These are phyloP conservation scores for Phytophthora idaei DNA, from an alignment of 352 stramenopile species.

Conservation along the genomic window DNA sequence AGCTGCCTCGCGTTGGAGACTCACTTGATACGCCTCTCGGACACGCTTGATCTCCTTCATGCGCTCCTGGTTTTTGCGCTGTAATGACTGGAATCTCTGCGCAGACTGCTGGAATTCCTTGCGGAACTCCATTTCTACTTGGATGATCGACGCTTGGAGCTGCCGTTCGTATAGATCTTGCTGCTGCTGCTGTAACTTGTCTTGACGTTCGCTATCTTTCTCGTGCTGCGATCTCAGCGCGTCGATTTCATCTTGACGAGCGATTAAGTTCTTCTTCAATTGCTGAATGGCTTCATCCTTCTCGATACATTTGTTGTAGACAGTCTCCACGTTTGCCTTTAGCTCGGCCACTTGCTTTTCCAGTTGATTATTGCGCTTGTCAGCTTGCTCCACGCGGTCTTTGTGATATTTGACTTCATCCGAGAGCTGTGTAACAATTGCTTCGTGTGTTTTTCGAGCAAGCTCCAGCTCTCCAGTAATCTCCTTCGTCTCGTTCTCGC, in stretches of 20 bases:
- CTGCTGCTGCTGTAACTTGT: constrained; percentile 62
- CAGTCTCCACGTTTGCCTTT: constrained; percentile 44
- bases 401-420: constrained; percentile 38
- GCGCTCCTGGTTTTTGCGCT: constrained; percentile 54
- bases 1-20: constrained; percentile 52
- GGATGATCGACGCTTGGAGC: constrained; percentile 54
- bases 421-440: constrained; percentile 20
- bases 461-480: constrained; percentile 26
- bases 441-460: constrained; percentile 23
- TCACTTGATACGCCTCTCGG: constrained; percentile 55
- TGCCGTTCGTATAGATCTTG: constrained; percentile 64
- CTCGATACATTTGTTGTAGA: constrained; percentile 59
- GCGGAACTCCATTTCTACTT: constrained; percentile 79
- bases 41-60: constrained; percentile 42
- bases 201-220: constrained; percentile 57
- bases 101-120: constrained; percentile 53
- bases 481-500: constrained; percentile 5
- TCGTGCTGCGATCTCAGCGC: constrained; percentile 49
- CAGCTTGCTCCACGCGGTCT: constrained; percentile 39
- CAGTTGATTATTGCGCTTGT: constrained; percentile 40
- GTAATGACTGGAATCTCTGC: constrained; percentile 50
- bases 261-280: constrained; percentile 47
- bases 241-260: constrained; percentile 58
- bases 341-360: constrained; percentile 57
- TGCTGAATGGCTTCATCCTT: constrained; percentile 67